Base-by-base conservation (phyloP, 768 basidiomycete species). In the Terana coerulea region DNA sequence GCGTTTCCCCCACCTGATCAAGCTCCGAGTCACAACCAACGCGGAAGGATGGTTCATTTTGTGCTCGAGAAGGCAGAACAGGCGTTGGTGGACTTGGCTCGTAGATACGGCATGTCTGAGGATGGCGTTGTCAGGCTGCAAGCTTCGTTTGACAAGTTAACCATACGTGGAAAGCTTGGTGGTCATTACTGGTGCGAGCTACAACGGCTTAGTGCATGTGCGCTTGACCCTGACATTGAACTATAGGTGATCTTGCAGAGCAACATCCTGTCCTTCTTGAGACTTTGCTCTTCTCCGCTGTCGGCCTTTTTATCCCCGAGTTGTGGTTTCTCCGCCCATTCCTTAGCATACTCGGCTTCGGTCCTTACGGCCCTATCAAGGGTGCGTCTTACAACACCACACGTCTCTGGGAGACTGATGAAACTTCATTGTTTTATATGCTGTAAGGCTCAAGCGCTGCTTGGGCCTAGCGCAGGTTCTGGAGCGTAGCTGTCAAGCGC, bases 401-500 rank as follows among this genome's bases (percentile, higher is more conserved):
- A n/a, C n/a, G n/a, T n/a, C n/a, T n/a, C n/a, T n/a, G n/a, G n/a
- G n/a, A n/a, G n/a, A n/a, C n/a, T n/a, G n/a, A n/a, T n/a, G n/a
- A n/a, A n/a, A n/a, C n/a, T n/a, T n/a, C n/a, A n/a, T n/a, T n/a
- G n/a, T n/a, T n/a, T n/a, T n/a, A n/a, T n/a, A n/a, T n/a, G n/a
- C n/a, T n/a, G n/a, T n/a, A n/a, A 73, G 73, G 69, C n/a, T 66
- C 68, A 5, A 41, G 56, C 7, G 71, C 71, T 15, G 65, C 73
- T 3, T 68, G 66, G 67, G 60, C 62, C 3, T 72, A 74, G 52
- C 58, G 67, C 17, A 47, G 51, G 17, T 69, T 74, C 53, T 74
- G 55, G 40, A 67, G 72, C 14, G 65, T 54, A 4, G 58, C 58
- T 15, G 63, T 72, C 11, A 49, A 35, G 30, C 53, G 61, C 37